A percentile compares a stretch with the other conserved stretches of the same genome.
Conservation (phyloP, 176 grass and related monocot species). For the Avena eriantha region DNA sequence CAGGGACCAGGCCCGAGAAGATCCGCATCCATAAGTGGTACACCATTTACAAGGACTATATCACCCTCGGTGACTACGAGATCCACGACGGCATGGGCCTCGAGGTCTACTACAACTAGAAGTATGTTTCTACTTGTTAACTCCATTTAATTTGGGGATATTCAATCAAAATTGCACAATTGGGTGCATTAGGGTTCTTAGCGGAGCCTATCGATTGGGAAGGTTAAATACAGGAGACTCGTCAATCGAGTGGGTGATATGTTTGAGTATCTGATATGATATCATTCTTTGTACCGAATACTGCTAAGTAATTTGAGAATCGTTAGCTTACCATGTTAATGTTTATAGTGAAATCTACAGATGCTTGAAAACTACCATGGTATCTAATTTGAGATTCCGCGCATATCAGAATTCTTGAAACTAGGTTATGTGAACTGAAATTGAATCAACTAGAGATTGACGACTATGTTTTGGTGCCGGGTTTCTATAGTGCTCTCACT, state of each 20-base stretch:
- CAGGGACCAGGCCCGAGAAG: slow-evolving; percentile 90
- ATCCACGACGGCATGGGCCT: slow-evolving; percentile 99
- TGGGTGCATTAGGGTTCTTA: neutral
- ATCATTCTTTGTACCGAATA: neutral
- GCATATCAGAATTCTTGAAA: neutral
- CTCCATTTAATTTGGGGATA: neutral
- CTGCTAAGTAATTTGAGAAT: too few relatives aligned
- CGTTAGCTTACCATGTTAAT: too few relatives aligned
- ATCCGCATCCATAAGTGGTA: slow-evolving; percentile 99
- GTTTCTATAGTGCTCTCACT: neutral
- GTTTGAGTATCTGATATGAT: neutral
- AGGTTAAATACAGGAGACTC: neutral
- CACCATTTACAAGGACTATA: slow-evolving; percentile 98
- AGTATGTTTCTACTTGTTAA: neutral
- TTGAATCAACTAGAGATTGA: neutral
- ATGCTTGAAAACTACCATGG: too few relatives aligned
- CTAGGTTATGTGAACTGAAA: neutral
- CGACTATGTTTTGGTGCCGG: neutral
- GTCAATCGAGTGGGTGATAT: neutral
- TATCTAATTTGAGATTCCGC: neutral
- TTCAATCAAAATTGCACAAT: neutral
- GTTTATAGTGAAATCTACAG: too few relatives aligned
- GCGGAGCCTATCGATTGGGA: neutral
- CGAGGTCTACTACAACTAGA: slow-evolving; percentile 98
- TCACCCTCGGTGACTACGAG: slow-evolving; percentile 98